Conservation (phyloP, 2,329 filamentous ascomycete genomes). For the Talaromyces sp. region DNA sequence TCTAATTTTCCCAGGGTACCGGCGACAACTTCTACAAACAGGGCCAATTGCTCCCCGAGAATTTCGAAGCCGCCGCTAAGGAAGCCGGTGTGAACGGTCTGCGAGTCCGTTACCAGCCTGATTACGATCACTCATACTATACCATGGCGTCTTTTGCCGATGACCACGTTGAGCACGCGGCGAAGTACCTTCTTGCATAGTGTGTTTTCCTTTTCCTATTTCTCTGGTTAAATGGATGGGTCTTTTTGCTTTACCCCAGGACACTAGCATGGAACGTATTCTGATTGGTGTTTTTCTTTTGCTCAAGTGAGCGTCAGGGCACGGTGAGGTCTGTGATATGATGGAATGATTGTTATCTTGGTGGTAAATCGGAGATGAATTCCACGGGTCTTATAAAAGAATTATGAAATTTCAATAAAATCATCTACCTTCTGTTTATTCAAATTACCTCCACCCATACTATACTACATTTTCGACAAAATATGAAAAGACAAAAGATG, state of each 20-base stretch:
- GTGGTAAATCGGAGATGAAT: constrained; percentile 3
- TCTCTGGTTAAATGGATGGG: constrained; percentile 9
- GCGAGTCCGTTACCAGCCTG: constrained; percentile 79
- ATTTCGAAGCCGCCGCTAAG: constrained; percentile 78
- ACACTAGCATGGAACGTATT: constrained; percentile 8
- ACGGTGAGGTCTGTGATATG: constrained; percentile 14
- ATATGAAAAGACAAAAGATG: too few species aligned
- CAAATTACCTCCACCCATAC: too few species aligned
- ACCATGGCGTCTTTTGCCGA: constrained; percentile 90
- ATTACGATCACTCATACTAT: constrained; percentile 97
- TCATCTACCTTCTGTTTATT: too few species aligned
- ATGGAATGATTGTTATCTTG: not conserved
- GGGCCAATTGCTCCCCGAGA: constrained; percentile 89
- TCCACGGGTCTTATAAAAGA: too few species aligned
- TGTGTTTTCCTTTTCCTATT: constrained; percentile 37
- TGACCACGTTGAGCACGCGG: constrained; percentile 89
- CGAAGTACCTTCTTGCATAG: constrained; percentile 74
- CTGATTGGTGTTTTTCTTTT: constrained; percentile 13
- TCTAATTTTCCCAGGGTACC: constrained; percentile 64
- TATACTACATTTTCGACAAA: too few species aligned
- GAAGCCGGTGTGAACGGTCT: constrained; percentile 73
- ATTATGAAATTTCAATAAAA: too few species aligned
- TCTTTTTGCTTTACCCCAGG: not conserved
- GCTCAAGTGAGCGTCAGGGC: constrained; percentile 19
- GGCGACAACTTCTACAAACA: constrained; percentile 97